Percentiles rank a stretch among this genome's conserved stretches.
These are phyloP conservation scores for Diospyros kaki DNA, from an alignment of 148 eudicot genomes.

Conservation along the genomic window DNA sequence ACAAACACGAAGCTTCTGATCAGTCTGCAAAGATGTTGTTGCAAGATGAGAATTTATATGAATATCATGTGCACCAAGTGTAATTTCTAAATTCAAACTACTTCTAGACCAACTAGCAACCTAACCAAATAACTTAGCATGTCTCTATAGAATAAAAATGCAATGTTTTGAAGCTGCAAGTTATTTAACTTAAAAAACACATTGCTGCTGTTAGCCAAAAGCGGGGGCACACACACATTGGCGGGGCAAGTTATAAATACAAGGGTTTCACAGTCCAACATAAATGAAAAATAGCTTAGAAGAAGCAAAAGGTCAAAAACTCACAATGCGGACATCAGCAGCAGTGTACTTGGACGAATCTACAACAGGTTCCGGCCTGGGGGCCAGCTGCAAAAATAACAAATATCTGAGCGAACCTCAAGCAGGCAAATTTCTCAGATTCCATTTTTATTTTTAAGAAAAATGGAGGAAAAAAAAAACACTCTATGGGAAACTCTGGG, in stretches of 20 bases:
- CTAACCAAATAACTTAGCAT: neutral
- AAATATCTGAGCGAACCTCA: slow-evolving; percentile 5
- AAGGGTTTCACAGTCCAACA: too few relatives aligned
- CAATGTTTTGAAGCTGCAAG: too few relatives aligned
- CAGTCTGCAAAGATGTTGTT: slow-evolving; percentile 53
- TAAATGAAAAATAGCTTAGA: slow-evolving; percentile 2
- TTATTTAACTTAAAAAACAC: too few relatives aligned
- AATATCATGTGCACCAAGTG: neutral
- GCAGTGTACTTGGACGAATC: slow-evolving; percentile 84
- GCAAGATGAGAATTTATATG: neutral
- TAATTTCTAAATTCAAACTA: neutral
- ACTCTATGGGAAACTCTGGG: neutral
- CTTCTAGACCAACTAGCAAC: neutral
- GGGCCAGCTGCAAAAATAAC: slow-evolving; percentile 54
- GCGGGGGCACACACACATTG: too few relatives aligned
- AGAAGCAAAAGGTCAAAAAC: slow-evolving; percentile 19
- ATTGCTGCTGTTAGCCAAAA: too few relatives aligned
- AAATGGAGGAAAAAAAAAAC: neutral
- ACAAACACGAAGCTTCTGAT: slow-evolving; percentile 98
- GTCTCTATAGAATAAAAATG: neutral
- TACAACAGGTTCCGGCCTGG: slow-evolving; percentile 62
- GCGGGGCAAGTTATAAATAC: too few relatives aligned
- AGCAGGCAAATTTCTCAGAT: neutral
- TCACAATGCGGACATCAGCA: slow-evolving; percentile 94
- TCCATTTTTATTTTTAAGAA: neutral